Evolutionary conservation across 1,284 basidiomycete genomes (phyloP), one percentile per base, ranked within the genome.

Genomic region (Irpex lacteus): DNA sequence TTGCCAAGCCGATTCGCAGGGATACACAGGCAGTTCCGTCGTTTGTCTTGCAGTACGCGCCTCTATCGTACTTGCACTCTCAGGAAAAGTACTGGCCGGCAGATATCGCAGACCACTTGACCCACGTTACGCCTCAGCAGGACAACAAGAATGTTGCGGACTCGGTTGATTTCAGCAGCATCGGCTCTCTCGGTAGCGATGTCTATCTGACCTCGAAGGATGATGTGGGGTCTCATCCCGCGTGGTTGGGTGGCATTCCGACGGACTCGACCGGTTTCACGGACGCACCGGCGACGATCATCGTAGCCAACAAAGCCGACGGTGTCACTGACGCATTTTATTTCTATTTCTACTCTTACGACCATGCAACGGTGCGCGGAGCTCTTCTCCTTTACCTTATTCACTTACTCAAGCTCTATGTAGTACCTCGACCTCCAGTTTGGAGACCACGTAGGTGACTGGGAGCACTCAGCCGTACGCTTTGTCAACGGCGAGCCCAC

Each of bases 311-410:
- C 64, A 78, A 77, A 66, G 54, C 66, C 7, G 74, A 73, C 6
- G 75, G 73, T 5, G 73, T 77, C 55, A 69, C 76, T 4, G 77
- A 77, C 44, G 76, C 75, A 56, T 80, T 79, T 70, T 79, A 78
- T 70, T 80, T 80, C 72, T 82, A 74, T 64, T 74, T 75, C 66
- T 74, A 72, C 62, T 73, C 73, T 2, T 77, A 69, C 65, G 71
- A 78, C 59, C 66, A 72, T 34, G 76, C 73, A 13, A 65, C 61
- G 54, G 72, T 72, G 32, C 55, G n/a, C 59, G 56, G 5, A 7
- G 9, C 19, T 7, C 21, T 50, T 52, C 50, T 52, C n/a, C 8
- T n/a, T 18, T 19, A 9, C 18, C 18, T 19, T 4, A 52, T 21
- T 19, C n/a, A 60, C 34, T 19, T 32, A 60, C 34, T 36, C 34